Conservation (phyloP, 1,139 yeast species). For the Yamadazyma oceani region DNA sequence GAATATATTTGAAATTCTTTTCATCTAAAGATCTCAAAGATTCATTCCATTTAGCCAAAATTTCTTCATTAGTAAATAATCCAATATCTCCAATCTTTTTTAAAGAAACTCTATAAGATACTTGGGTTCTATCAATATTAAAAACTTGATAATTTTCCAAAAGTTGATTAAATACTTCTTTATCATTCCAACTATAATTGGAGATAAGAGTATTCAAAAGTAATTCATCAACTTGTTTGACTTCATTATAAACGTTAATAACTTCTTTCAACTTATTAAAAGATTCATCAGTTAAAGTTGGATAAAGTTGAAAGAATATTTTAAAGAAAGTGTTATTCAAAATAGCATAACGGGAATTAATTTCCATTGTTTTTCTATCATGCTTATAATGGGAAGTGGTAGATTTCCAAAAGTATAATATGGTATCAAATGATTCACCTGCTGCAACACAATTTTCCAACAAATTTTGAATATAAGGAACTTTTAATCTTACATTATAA, state of each 20-base stretch:
- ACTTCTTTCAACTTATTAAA: conserved; percentile 56
- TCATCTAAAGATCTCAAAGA: conserved; percentile 54
- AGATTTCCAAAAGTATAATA: conserved; percentile 62
- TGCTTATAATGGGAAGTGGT: conserved; percentile 58
- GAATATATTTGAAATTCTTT: conserved; percentile 58
- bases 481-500: conserved; percentile 69
- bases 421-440: conserved; percentile 57
- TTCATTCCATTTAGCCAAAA: conserved; percentile 62
- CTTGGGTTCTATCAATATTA: conserved; percentile 61
- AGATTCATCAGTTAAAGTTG: conserved; percentile 56
- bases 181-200: conserved; percentile 69
- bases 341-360: conserved; percentile 62
- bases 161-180: conserved; percentile 62
- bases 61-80: conserved; percentile 54
- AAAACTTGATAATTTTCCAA: conserved; percentile 61
- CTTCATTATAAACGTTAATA: conserved; percentile 55
- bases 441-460: conserved; percentile 62
- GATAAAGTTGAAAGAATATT: conserved; percentile 63
- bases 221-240: conserved; percentile 66
- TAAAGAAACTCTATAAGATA: conserved; percentile 72
- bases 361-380: conserved; percentile 25
- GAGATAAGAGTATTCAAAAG: conserved; percentile 78
- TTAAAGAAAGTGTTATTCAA: conserved; percentile 69
- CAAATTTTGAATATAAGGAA: conserved; percentile 69
- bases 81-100: conserved; percentile 68